A percentile compares a stretch with the other conserved stretches of the same genome.
phyloP scores from a whole-genome alignment of 768 basidiomycete genomes.

The Arthromyces matolae region DNA sequence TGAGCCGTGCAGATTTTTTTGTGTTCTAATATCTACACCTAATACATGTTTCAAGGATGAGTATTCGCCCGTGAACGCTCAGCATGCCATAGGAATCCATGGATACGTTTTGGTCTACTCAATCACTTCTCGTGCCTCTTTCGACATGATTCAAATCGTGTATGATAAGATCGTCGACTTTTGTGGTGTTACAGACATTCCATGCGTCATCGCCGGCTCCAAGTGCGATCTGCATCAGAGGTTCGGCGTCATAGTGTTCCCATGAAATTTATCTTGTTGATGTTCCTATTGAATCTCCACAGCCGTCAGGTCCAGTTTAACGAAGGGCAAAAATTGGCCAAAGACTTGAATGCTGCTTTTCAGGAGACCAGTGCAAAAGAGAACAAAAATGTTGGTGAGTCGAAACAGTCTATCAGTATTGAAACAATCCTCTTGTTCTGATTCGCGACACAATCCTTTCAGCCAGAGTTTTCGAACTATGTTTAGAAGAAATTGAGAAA shows the following conservation, averaged over 20 bases:
- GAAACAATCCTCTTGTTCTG: constrained; percentile 2
- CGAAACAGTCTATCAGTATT: not conserved
- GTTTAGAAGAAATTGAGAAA: constrained; percentile 80
- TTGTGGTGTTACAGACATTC: constrained; percentile 80
- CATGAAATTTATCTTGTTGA: constrained; percentile 17
- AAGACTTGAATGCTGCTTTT: constrained; percentile 69
- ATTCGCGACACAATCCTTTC: constrained; percentile 7
- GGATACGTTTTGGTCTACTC: constrained; percentile 97
- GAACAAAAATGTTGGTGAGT: constrained; percentile 85
- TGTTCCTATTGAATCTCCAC: constrained; percentile 6
- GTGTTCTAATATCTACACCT: not conserved
- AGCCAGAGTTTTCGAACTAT: constrained; percentile 85
- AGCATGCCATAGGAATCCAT: constrained; percentile 95
- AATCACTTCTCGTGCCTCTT: constrained; percentile 82
- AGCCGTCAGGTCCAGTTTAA: constrained; percentile 69
- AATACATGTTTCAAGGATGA: constrained; percentile 66
- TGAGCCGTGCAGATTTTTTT: constrained; percentile 28
- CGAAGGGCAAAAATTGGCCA: constrained; percentile 77
- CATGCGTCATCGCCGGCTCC: constrained; percentile 92
- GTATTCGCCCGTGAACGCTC: constrained; percentile 88
- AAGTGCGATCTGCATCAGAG: constrained; percentile 79
- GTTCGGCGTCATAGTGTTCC: constrained; percentile 40
- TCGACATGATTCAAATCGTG: constrained; percentile 92
- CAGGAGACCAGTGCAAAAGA: constrained; percentile 88
- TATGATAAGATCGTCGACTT: constrained; percentile 96